Percentiles rank a stretch among this genome's conserved stretches.
phyloP scores from a whole-genome alignment of 345 rosid species.

The Gossypioides kirkii region DNA sequence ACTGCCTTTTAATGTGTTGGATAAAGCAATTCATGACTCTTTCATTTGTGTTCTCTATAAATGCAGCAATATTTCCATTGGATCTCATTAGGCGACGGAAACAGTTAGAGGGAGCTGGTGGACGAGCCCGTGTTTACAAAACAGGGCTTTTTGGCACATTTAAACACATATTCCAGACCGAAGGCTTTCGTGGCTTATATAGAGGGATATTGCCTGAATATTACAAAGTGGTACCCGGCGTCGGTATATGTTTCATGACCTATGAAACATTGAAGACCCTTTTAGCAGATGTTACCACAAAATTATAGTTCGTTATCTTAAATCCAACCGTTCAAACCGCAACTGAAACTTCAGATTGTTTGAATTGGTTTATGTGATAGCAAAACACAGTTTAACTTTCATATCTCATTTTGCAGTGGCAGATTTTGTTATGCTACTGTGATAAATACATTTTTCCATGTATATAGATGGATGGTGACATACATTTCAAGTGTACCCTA shows the following conservation, averaged over 20 bases:
- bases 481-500: conserved; percentile 6
- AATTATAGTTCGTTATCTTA: conserved; percentile 21
- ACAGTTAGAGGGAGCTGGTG: conserved; percentile 88
- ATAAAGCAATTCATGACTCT: neutral
- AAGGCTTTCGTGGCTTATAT: conserved; percentile 75
- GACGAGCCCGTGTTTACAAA: conserved; percentile 63
- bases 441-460: conserved; percentile 25
- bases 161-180: conserved; percentile 49
- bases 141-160: conserved; percentile 69
- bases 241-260: conserved; percentile 94
- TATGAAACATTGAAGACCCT: conserved; percentile 76
- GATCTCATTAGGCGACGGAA: conserved; percentile 94
- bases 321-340: neutral
- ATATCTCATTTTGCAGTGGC: conserved; percentile 21
- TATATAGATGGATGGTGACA: conserved; percentile 14
- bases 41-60: conserved; percentile 8
- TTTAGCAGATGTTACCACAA: conserved; percentile 37
- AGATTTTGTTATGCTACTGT: conserved; percentile 18
- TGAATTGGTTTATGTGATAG: conserved; percentile 6
- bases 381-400: neutral
- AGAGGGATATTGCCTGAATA: conserved; percentile 91
- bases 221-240: conserved; percentile 91
- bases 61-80: conserved; percentile 79
- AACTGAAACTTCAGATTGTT: neutral
- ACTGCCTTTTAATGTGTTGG: neutral